Evolutionary conservation across 768 basidiomycete genomes (phyloP).

Genomic region (Collybiopsis confluens): DNA sequence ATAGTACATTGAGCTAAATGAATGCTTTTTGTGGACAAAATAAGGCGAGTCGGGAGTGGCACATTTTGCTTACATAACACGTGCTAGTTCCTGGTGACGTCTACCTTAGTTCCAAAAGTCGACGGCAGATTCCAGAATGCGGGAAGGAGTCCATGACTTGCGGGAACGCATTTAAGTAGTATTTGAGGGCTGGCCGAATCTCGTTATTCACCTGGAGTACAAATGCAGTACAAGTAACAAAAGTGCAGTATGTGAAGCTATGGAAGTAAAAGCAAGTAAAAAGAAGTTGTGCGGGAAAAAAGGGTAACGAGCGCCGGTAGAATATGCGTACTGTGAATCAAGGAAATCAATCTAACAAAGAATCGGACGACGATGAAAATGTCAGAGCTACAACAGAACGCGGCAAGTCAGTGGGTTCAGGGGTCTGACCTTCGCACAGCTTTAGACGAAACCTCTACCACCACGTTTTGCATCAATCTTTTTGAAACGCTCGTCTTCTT

Average conservation of each 20-base stretch:
- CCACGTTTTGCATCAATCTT: constrained; percentile 88
- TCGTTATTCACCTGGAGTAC: constrained; percentile 1
- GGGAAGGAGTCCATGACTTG: no score
- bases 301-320: constrained; percentile 1
- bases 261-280: background rate
- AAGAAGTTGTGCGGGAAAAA: background rate
- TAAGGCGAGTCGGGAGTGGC: no score
- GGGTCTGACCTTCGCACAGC: background rate
- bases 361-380: background rate
- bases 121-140: constrained; percentile 4
- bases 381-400: background rate
- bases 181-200: constrained; percentile 1
- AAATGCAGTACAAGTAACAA: background rate
- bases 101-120: constrained; percentile 8
- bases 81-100: no score
- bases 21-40: no score
- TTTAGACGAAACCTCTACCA: constrained; percentile 79
- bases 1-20: no score
- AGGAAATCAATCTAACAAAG: constrained; percentile 3
- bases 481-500: constrained; percentile 80
- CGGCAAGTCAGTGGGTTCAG: background rate
- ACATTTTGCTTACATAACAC: no score
- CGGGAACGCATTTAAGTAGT: no score
- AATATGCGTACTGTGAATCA: background rate
- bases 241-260: background rate